Conservation (phyloP, 1,139 yeast species). For the Insectozyma bohioensis region DNA sequence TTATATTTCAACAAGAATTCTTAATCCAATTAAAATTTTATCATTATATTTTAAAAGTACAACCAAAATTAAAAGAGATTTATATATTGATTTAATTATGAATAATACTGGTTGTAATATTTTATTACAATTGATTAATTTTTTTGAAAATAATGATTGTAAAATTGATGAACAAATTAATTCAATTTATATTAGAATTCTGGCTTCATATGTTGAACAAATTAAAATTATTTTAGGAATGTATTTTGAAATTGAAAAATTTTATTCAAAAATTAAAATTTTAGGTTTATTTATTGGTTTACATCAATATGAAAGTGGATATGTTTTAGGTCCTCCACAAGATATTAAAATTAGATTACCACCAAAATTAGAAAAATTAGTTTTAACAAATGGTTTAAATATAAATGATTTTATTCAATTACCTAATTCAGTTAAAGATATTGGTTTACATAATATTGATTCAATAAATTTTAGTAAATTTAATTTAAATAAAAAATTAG, state of each 20-base stretch:
- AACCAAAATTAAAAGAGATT: constrained; percentile 3
- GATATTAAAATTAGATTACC: constrained; percentile 11
- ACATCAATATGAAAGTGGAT: constrained; percentile 13
- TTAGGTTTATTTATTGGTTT: constrained; percentile 15
- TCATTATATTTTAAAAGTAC: constrained; percentile 6
- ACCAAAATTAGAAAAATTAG: constrained; percentile 11
- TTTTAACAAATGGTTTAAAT: constrained; percentile 12
- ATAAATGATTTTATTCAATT: constrained; percentile 12
- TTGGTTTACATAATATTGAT: constrained; percentile 12
- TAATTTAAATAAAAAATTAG: constrained; percentile 11
- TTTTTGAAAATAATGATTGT: constrained; percentile 7
- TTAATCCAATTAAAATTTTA: constrained; percentile 13
- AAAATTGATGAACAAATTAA: constrained; percentile 5
- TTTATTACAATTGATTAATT: constrained; percentile 14
- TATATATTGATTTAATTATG: constrained; percentile 16
- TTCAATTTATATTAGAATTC: constrained; percentile 11
- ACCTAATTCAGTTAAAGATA: constrained; percentile 11
- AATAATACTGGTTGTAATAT: constrained; percentile 15
- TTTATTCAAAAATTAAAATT: constrained; percentile 12
- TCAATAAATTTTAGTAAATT: constrained; percentile 13
- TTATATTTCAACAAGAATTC: constrained; percentile 14
- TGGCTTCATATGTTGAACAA: constrained; percentile 14
- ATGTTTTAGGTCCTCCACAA: constrained; percentile 8
- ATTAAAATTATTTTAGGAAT: constrained; percentile 9
- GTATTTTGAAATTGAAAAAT: constrained; percentile 6